These are phyloP conservation scores for Phytophthora sansomeana DNA, from an alignment of 352 stramenopile species.

Conservation along the genomic window DNA sequence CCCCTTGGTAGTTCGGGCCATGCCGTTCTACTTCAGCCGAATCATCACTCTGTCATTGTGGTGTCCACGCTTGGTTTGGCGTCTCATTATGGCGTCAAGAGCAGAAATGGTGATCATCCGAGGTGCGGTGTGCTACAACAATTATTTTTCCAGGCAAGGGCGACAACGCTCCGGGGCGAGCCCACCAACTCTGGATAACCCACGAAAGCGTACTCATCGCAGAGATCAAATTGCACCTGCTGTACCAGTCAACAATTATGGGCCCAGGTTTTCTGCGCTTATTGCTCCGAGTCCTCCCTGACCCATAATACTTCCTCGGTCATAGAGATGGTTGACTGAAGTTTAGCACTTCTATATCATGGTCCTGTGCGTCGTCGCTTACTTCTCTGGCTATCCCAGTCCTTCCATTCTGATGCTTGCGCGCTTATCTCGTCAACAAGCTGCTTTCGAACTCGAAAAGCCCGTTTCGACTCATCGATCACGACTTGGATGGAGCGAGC, in stretches of 20 bases:
- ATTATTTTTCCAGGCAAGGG: constrained; percentile 17
- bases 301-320: not conserved
- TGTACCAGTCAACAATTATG: not conserved
- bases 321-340: not conserved
- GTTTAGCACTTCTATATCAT: not conserved
- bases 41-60: constrained; percentile 28
- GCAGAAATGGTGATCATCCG: constrained; percentile 27
- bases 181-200: not conserved
- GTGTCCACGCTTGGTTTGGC: constrained; percentile 27
- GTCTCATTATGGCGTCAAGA: constrained; percentile 15
- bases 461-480: constrained; percentile 56
- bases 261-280: constrained; percentile 9
- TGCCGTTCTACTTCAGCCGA: constrained; percentile 27
- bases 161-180: not conserved
- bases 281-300: not conserved
- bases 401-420: constrained; percentile 40
- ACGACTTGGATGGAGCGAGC: constrained; percentile 23
- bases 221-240: constrained; percentile 9
- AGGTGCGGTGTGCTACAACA: constrained; percentile 33
- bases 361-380: constrained; percentile 33
- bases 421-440: constrained; percentile 22
- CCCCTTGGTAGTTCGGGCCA: constrained; percentile 16
- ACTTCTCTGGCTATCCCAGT: constrained; percentile 34
- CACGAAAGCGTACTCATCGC: not conserved
- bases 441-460: constrained; percentile 48